Conservation (phyloP, 1,284 basidiomycete species). For the Hortiboletus rubellus region DNA sequence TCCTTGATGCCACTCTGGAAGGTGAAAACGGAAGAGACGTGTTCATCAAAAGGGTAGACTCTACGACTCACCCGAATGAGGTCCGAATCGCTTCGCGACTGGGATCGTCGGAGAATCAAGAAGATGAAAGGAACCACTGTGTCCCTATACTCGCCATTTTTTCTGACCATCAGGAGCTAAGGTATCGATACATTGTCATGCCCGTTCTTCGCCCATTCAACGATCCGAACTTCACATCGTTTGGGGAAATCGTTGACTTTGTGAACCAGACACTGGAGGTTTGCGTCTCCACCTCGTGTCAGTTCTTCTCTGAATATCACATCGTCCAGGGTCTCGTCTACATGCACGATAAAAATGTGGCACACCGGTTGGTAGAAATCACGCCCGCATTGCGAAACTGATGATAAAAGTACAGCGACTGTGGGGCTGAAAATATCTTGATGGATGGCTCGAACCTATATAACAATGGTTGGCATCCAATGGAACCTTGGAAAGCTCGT, state of each 20-base stretch:
- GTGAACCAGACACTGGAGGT: slow-evolving; percentile 39
- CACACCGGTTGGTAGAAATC: slow-evolving; percentile 16
- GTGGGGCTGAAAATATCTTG: slow-evolving; percentile 27
- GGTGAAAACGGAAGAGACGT: not conserved
- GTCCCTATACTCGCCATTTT: slow-evolving; percentile 6
- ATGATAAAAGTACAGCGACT: slow-evolving; percentile 22
- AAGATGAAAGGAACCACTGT: slow-evolving; percentile 4
- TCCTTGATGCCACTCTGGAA: slow-evolving; percentile 8
- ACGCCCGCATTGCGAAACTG: not conserved
- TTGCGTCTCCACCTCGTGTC: not conserved
- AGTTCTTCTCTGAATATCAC: not conserved
- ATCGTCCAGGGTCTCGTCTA: slow-evolving; percentile 31
- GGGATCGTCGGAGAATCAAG: not conserved
- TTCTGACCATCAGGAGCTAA: slow-evolving; percentile 2
- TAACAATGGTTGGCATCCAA: slow-evolving; percentile 30
- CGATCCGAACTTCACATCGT: slow-evolving; percentile 32
- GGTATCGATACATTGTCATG: slow-evolving; percentile 34
- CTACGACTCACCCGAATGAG: not conserved
- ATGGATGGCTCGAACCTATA: slow-evolving; percentile 30
- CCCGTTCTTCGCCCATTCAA: slow-evolving; percentile 31
- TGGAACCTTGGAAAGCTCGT: slow-evolving; percentile 1
- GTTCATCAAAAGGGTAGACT: not conserved
- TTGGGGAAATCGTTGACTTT: slow-evolving; percentile 35
- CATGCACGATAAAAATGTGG: slow-evolving; percentile 31
- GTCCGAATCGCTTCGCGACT: slow-evolving; percentile 8